Conservation (phyloP, 1,284 basidiomycete species). For the Cutaneotrichosporon cyanovorans region DNA sequence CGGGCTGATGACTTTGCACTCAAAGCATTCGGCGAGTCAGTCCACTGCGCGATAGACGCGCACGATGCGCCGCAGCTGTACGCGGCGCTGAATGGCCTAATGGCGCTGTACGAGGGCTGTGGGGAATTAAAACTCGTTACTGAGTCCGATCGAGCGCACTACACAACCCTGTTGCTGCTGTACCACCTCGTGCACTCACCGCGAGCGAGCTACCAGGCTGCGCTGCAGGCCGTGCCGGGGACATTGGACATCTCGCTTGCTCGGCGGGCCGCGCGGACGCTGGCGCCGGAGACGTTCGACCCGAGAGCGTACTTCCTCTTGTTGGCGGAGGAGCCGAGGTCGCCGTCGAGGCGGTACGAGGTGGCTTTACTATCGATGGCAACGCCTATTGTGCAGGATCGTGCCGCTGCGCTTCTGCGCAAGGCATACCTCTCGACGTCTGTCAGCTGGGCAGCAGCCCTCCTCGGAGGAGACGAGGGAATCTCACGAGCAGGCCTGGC, state of each 20-base stretch:
- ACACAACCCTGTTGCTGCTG: conserved; percentile 27
- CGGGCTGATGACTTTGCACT: conserved; percentile 40
- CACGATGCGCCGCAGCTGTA: conserved; percentile 34
- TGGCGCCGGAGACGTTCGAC: conserved; percentile 26
- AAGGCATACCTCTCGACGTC: conserved; percentile 25
- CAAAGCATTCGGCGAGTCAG: conserved; percentile 44
- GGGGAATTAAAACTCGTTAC: not conserved
- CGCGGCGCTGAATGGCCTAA: conserved; percentile 35
- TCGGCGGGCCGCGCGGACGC: conserved; percentile 8
- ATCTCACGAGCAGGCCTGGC: no score
- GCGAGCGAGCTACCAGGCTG: conserved; percentile 3
- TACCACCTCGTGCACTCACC: conserved; percentile 28
- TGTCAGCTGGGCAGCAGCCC: conserved; percentile 21
- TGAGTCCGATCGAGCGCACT: conserved; percentile 20
- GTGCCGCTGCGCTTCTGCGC: conserved; percentile 25
- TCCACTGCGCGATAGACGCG: conserved; percentile 33
- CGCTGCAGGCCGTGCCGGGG: not conserved
- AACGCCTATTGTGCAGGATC: conserved; percentile 19
- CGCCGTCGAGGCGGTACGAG: no score
- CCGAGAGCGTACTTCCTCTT: conserved; percentile 25
- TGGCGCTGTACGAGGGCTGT: conserved; percentile 31
- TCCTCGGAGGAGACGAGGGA: conserved; percentile 18
- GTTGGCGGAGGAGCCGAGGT: conserved; percentile 1
- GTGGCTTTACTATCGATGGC: conserved; percentile 30
- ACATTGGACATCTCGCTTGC: conserved; percentile 2